Evolutionary conservation across 1,139 yeast species (phyloP), one percentile per base, ranked within the genome.

Genomic region (Blastobotrys proliferans): DNA sequence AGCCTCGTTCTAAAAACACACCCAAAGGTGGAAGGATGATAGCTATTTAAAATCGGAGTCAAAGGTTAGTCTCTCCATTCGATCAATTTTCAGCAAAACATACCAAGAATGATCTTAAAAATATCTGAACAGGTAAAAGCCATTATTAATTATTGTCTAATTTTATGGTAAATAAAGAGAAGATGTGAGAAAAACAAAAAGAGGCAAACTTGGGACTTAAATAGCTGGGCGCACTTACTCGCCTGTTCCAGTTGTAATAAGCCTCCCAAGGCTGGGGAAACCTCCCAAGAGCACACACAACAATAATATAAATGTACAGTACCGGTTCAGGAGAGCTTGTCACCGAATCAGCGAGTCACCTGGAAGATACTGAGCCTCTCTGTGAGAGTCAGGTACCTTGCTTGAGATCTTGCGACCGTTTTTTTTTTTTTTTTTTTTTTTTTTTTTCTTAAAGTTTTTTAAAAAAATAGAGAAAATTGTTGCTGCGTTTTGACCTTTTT

Each of bases 21-120:
- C 88, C 90, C 50, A 83, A 65, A 44, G 90, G 90, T 40, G 90
- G 90, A 50, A 82, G 67, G 53, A 83, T 63, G 56, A 81, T 58
- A 22, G 88, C 88, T 64, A 40, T 14, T 4, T 25, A 17, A 19
- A 24, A 13, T 11, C 26, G n/a, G n/a, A n/a, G n/a, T 35, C 3
- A 22, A 18, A 28, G 13, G 41, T 44, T 37, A 43, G 26, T 22
- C 5, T 26, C 26, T 22, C 11, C 20, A 34, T 18, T 3, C 63
- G 56, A 81, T 58, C 25, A 87, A 87, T 63, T 35, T 17, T 22
- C 26, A 14, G 26, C 16, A 26, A 45, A 13, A 60, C 64, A 28
- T 54, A 66, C 69, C 69, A 53, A 72, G 62, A 45, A 80, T 68
- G 56, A 81, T 68, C 66, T 81, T 81, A 57, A 81, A 55, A 53